Percentiles rank a stretch among this genome's conserved stretches.
Conservation (phyloP, 1,139 yeast genomes). For the Scheffersomyces cryptocercus region DNA sequence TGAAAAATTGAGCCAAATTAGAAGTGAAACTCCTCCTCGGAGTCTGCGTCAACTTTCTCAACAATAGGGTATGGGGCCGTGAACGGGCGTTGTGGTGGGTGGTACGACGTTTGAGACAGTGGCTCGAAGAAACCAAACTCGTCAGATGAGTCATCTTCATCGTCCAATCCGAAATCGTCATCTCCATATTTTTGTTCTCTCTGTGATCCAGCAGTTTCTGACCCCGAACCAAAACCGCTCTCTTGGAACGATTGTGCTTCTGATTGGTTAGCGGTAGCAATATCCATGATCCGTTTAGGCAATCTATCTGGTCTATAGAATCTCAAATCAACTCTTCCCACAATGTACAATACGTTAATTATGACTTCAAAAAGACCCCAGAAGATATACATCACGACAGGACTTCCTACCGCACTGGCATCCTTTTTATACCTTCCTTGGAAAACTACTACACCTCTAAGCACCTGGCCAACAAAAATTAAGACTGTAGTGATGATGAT, state of each 20-base stretch:
- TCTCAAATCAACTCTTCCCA: conserved; percentile 48
- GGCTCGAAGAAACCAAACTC: conserved; percentile 9
- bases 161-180: conserved; percentile 3
- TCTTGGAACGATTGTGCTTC: conserved; percentile 3
- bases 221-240: background rate
- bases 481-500: conserved; percentile 34
- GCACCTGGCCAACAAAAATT: conserved; percentile 32
- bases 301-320: conserved; percentile 48
- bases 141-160: conserved; percentile 7
- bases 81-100: background rate
- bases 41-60: conserved; percentile 8
- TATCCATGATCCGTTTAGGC: conserved; percentile 37
- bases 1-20: conserved; percentile 1
- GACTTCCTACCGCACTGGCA: conserved; percentile 22
- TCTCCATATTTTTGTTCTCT: too few relatives aligned
- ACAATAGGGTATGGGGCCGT: conserved; percentile 8
- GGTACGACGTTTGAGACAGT: background rate
- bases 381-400: conserved; percentile 34
- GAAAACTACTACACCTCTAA: conserved; percentile 35
- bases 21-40: conserved; percentile 20
- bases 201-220: background rate
- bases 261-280: conserved; percentile 44
- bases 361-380: conserved; percentile 44
- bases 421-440: conserved; percentile 23
- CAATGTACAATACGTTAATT: conserved; percentile 35